phyloP scores from a whole-genome alignment of 192 early-diverging fungal species.

The Linderina pennispora region DNA sequence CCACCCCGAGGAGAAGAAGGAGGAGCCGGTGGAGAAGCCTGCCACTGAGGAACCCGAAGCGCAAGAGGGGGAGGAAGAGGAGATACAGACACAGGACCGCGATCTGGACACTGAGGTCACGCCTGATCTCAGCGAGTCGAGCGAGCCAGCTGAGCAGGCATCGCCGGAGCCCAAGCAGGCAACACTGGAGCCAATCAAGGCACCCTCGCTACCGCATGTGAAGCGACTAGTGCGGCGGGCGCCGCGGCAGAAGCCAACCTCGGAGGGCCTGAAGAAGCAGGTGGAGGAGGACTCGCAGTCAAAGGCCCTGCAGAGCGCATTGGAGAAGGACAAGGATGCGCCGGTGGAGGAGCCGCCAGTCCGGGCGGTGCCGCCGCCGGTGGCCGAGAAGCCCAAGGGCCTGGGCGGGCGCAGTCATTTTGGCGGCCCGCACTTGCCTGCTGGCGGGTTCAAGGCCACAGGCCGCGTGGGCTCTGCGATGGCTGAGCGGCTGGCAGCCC shows the following conservation, averaged over 20 bases:
- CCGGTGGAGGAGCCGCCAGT: slow-evolving; percentile 7
- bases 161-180: slow-evolving; percentile 4
- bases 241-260: slow-evolving; percentile 40
- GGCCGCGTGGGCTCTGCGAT: slow-evolving; percentile 38
- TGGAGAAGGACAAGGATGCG: slow-evolving; percentile 32
- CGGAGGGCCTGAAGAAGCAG: slow-evolving; percentile 33
- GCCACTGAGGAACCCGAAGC: background rate
- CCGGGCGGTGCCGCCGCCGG: slow-evolving; percentile 15
- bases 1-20: background rate
- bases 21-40: background rate
- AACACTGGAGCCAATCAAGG: slow-evolving; percentile 28
- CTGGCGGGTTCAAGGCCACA: slow-evolving; percentile 40
- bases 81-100: background rate
- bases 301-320: slow-evolving; percentile 27
- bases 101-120: background rate
- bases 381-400: slow-evolving; percentile 32
- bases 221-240: slow-evolving; percentile 39
- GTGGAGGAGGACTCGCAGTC: slow-evolving; percentile 39
- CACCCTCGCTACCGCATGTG: slow-evolving; percentile 30
- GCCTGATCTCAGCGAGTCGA: background rate
- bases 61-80: background rate
- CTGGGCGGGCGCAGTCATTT: slow-evolving; percentile 15
- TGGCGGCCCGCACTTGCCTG: slow-evolving; percentile 30
- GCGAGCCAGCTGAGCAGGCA: slow-evolving; percentile 2
- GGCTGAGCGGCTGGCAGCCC: slow-evolving; percentile 40